Evolutionary conservation across 2,329 filamentous ascomycete genomes (phyloP).

Genomic region (Alternaria angustiovoidea): DNA sequence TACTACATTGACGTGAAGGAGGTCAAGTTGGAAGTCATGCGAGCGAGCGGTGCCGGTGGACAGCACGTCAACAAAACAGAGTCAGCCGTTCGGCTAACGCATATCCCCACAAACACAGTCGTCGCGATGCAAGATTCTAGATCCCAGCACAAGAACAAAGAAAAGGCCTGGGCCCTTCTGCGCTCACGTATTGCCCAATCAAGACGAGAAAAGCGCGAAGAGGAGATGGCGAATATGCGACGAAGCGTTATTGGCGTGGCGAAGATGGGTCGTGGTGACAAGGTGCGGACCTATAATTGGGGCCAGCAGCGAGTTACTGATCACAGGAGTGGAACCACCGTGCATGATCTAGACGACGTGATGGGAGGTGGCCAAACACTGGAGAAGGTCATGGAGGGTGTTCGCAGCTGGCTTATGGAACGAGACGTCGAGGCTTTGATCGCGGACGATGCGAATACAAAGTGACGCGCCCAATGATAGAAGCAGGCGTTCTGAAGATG

Average conservation of each 20-base stretch:
- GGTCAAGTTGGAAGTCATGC: slow-evolving; percentile 86
- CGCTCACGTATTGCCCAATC: slow-evolving; percentile 82
- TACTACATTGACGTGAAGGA: slow-evolving; percentile 89
- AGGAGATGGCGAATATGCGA: slow-evolving; percentile 75
- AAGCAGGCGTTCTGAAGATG: not conserved
- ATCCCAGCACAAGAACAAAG: slow-evolving; percentile 88
- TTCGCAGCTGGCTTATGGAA: slow-evolving; percentile 76
- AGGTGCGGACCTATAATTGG: slow-evolving; percentile 91
- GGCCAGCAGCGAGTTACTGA: slow-evolving; percentile 84
- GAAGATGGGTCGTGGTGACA: slow-evolving; percentile 87
- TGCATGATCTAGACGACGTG: slow-evolving; percentile 83
- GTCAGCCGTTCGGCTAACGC: slow-evolving; percentile 90
- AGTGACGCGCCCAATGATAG: slow-evolving; percentile 14
- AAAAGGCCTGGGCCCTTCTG: slow-evolving; percentile 85
- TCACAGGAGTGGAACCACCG: slow-evolving; percentile 80
- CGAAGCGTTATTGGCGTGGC: slow-evolving; percentile 81
- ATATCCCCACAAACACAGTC: slow-evolving; percentile 83
- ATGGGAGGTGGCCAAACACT: slow-evolving; percentile 76
- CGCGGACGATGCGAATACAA: slow-evolving; percentile 44
- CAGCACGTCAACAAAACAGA: slow-evolving; percentile 99
- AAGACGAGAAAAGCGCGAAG: slow-evolving; percentile 82
- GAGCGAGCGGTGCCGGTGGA: slow-evolving; percentile 88
- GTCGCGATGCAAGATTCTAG: slow-evolving; percentile 93
- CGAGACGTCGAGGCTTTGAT: slow-evolving; percentile 77
- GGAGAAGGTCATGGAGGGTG: slow-evolving; percentile 79